Evolutionary conservation across 345 rosid genomes (phyloP), one percentile per base, ranked within the genome.

Genomic region (Brassica juncea): DNA sequence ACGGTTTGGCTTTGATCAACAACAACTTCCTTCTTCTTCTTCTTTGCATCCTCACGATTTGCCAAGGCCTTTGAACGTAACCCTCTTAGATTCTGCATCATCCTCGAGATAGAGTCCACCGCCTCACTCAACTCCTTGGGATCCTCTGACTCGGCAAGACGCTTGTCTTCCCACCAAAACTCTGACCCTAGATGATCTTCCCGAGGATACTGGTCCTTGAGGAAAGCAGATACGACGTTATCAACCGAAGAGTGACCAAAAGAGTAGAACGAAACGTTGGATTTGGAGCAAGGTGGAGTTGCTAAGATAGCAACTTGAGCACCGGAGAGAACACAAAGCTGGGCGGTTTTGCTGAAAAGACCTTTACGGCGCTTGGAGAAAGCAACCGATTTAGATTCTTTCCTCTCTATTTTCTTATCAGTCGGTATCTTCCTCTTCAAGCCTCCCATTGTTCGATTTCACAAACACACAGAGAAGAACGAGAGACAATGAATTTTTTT

Each of bases 191-290:
- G 31, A 21, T 23, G 31, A 21, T 31, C 77, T 0, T 23, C 47
- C 15, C 3, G 37, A 66, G 79, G 82, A 49, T 0, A 58, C 23
- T 69, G 9, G 2, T 52, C 16, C 15, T 31, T 0, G 44, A 80
- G 82, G 54, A 80, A 80, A 54, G 79, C 67, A 11, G 35, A 25
- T 8, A 80, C 79, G 6, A 80, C 79, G 35, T 0, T 2, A 55
- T 74, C 79, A 0, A 54, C 81, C 1, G 81, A 81, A 0, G 81
- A 72, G 34, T 81, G 81, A 1, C 81, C 81, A 4, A 81, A 81
- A 2, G 60, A 66, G 77, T 47, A 67, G 52, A 76, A 71, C 7
- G 77, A 71, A 0, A 2, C 70, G 12, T 42, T 21, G 15, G 83
- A 75, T 0, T 69, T 31, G 11, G 68, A 12, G 57, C 72, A 80